A percentile compares a stretch with the other conserved stretches of the same genome.
Evolutionary conservation across 352 stramenopile species (phyloP).

Genomic region (Pythium guiyangense): DNA sequence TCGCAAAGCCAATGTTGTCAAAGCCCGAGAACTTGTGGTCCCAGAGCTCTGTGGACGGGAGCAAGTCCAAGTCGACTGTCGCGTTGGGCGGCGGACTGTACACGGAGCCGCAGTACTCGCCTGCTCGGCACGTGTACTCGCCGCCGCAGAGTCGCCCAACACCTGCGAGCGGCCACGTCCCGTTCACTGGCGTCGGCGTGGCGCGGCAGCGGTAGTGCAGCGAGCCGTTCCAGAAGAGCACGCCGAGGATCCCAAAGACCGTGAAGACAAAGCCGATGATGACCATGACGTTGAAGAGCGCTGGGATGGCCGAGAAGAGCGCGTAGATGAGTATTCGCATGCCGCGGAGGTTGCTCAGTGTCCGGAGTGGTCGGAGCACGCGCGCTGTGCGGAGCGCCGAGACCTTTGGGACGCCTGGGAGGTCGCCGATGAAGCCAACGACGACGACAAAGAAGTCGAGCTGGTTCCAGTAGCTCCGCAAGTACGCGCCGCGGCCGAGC

Average conservation of each 20-base stretch:
- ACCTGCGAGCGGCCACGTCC: constrained; percentile 24
- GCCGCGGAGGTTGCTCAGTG: constrained; percentile 35
- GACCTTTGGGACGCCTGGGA: constrained; percentile 34
- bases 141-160: constrained; percentile 28
- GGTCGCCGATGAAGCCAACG: constrained; percentile 28
- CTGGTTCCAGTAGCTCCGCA: constrained; percentile 77
- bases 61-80: constrained; percentile 23
- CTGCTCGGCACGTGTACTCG: constrained; percentile 21
- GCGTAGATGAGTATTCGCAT: constrained; percentile 53
- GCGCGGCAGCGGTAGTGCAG: constrained; percentile 43
- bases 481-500: constrained; percentile 49
- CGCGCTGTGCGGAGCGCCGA: constrained; percentile 29
- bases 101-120: constrained; percentile 39
- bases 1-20: constrained; percentile 73
- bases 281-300: constrained; percentile 65
- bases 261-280: constrained; percentile 65
- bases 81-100: constrained; percentile 24
- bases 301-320: constrained; percentile 47
- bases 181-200: constrained; percentile 44
- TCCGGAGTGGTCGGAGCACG: constrained; percentile 60
- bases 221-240: constrained; percentile 54
- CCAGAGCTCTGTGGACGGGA: constrained; percentile 40
- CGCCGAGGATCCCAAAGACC: constrained; percentile 64
- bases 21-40: constrained; percentile 82
- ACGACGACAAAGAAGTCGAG: constrained; percentile 87